Conservation (phyloP, 768 basidiomycete genomes). For the Lactarius evosmus region DNA sequence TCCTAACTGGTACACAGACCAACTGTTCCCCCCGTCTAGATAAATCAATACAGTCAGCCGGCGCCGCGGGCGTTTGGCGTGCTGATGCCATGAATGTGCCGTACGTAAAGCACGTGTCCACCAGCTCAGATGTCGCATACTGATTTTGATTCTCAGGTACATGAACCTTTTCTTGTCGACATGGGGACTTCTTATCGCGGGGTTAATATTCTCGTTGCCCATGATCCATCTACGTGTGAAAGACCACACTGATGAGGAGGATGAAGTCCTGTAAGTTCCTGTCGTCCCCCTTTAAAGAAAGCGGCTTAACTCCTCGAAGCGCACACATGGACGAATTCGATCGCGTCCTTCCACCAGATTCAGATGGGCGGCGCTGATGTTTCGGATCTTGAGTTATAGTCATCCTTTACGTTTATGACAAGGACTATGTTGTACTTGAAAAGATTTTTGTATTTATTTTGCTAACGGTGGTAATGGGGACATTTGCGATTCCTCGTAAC, state of each 20-base stretch:
- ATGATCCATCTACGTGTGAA: conserved; percentile 73
- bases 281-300: not conserved
- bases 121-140: not conserved
- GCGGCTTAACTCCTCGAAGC: not conserved
- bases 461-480: conserved; percentile 9
- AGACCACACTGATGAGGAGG: conserved; percentile 52
- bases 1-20: not conserved
- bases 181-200: conserved; percentile 65
- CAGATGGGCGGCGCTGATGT: not conserved
- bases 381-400: not conserved
- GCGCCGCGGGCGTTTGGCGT: conserved; percentile 69
- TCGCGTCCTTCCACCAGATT: conserved; percentile 10
- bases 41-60: conserved; percentile 75
- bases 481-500: not conserved
- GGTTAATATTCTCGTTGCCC: conserved; percentile 63
- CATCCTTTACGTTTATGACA: not conserved
- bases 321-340: conserved; percentile 19
- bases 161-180: conserved; percentile 74
- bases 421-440: conserved; percentile 11
- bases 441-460: conserved; percentile 14
- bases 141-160: conserved; percentile 38
- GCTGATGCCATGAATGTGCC: conserved; percentile 60
- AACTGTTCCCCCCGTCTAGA: conserved; percentile 39
- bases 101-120: conserved; percentile 40
- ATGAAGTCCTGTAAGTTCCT: conserved; percentile 49